Base-by-base conservation (phyloP, 768 basidiomycete genomes). In the Tylopilus felleus region DNA sequence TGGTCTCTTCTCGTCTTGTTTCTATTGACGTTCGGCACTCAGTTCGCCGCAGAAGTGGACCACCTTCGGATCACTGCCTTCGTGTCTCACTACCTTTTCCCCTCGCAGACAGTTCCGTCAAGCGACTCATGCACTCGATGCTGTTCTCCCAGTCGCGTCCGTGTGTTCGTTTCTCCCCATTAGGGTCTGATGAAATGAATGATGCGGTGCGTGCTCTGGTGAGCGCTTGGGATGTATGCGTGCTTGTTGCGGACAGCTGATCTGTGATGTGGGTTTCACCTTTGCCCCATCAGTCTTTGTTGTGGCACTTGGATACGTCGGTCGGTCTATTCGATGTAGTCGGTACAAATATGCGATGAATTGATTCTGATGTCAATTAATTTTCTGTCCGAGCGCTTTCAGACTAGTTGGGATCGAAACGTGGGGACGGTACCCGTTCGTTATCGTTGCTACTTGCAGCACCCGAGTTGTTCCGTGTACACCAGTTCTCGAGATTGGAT, bases 141-240 rank as follows among this genome's bases (percentile, higher is more conserved):
- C 60, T 57, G 61, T 60, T 59, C 60, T 62, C 66, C 64, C 58
- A 53, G 51, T 38, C 47, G 44, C 43, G 21, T 27, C 45, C 33
- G 39, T 53, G 53, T 48, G 29, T 59, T 62, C 56, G 73, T 78
- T 75, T 80, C 77, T 77, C 75, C 77, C 75, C 72, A 60, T 47
- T 36, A 59, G 71, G 78, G 79, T 77, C 65, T 67, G 78, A 79
- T 60, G 78, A 78, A 75, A 68, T 66, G 65, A 52, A 46, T 60
- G 62, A 53, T 52, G 51, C 29, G 59, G 58, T 61, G 56, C 53
- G 48, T 62, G 66, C n/a, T 49, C 61, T 62, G 73, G 78, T 80
- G 78, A 79, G 78, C 78, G 79, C 76, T 77, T 50, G 54, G 42
- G 53, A 36, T 54, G 53, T 38, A 41, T 50, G 58, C 22, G 47